phyloP scores from a whole-genome alignment of 179 eudicot genomes.

The Gypsophila paniculata region DNA sequence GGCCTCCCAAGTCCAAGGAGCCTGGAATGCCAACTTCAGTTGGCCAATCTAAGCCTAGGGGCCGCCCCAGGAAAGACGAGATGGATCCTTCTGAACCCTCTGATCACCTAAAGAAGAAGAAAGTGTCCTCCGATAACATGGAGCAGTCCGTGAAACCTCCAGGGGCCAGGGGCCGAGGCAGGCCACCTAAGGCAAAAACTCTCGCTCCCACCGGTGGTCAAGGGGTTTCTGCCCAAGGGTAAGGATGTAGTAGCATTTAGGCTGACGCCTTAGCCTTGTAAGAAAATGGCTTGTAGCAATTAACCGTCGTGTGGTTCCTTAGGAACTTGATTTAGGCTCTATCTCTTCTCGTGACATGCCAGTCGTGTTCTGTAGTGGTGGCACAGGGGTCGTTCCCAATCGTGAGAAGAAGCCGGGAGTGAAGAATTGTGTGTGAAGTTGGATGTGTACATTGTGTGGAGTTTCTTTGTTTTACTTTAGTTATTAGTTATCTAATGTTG shows the following conservation, averaged over 20 bases:
- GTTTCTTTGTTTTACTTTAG: neutral
- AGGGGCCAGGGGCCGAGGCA: slow-evolving; percentile 48
- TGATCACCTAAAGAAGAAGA: slow-evolving; percentile 27
- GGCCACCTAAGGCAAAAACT: slow-evolving; percentile 43
- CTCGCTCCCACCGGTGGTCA: slow-evolving; percentile 21
- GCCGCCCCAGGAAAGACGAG: slow-evolving; percentile 56
- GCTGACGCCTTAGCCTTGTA: slow-evolving; percentile 12
- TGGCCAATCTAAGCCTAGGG: slow-evolving; percentile 36
- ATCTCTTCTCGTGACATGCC: slow-evolving; percentile 2
- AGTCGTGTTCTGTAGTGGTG: neutral
- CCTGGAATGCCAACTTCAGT: slow-evolving; percentile 25
- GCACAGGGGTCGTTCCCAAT: slow-evolving; percentile 10
- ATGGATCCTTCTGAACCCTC: slow-evolving; percentile 15
- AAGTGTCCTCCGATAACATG: slow-evolving; percentile 29
- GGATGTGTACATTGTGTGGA: slow-evolving; percentile 15
- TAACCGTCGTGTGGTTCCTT: slow-evolving; percentile 20
- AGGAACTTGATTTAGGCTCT: too few relatives aligned
- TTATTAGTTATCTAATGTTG: neutral
- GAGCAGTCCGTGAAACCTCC: slow-evolving; percentile 22
- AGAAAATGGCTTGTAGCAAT: slow-evolving; percentile 22
- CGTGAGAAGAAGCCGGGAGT: neutral
- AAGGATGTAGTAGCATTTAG: neutral
- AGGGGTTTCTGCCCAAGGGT: slow-evolving; percentile 20
- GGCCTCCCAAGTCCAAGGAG: slow-evolving; percentile 67
- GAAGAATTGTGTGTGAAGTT: slow-evolving; percentile 17